These are phyloP conservation scores for Decorospora gaudefroyi DNA, from an alignment of 2,329 filamentous ascomycete genomes.

Conservation along the genomic window DNA sequence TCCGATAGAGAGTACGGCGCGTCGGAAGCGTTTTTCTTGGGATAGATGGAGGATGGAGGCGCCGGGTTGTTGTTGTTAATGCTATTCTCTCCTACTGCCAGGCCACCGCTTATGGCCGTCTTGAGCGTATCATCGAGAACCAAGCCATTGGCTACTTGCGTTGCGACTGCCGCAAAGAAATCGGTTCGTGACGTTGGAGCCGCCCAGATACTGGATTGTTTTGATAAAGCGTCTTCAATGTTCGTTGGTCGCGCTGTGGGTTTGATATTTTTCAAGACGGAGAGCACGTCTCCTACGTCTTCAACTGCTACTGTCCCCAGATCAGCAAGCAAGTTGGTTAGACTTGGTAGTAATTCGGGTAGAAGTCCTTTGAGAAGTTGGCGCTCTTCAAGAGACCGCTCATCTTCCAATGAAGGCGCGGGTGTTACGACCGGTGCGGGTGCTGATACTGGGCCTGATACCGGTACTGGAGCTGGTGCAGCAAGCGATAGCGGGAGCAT, in stretches of 20 bases:
- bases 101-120: slow-evolving; percentile 14
- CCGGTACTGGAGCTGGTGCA: no score
- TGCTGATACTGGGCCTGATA: no score
- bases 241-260: slow-evolving; percentile 22
- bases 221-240: slow-evolving; percentile 16
- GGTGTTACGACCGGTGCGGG: no score
- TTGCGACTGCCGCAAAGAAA: slow-evolving; percentile 25
- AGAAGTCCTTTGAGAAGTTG: no score
- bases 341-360: no score
- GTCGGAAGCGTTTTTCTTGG: slow-evolving; percentile 48
- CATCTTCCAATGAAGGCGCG: no score
- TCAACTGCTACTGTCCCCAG: no score
- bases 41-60: slow-evolving; percentile 42
- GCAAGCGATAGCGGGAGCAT: no score
- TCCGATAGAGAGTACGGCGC: slow-evolving; percentile 57
- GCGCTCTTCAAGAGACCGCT: no score
- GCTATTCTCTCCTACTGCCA: slow-evolving; percentile 28
- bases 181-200: slow-evolving; percentile 20
- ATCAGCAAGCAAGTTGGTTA: no score
- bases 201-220: slow-evolving; percentile 23
- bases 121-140: slow-evolving; percentile 24
- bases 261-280: slow-evolving; percentile 21
- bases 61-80: slow-evolving; percentile 31
- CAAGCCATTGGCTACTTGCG: slow-evolving; percentile 28
- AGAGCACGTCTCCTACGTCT: no score